These are phyloP conservation scores for Leptographium radiaticola DNA, from an alignment of 2,329 filamentous ascomycete species.

Conservation along the genomic window DNA sequence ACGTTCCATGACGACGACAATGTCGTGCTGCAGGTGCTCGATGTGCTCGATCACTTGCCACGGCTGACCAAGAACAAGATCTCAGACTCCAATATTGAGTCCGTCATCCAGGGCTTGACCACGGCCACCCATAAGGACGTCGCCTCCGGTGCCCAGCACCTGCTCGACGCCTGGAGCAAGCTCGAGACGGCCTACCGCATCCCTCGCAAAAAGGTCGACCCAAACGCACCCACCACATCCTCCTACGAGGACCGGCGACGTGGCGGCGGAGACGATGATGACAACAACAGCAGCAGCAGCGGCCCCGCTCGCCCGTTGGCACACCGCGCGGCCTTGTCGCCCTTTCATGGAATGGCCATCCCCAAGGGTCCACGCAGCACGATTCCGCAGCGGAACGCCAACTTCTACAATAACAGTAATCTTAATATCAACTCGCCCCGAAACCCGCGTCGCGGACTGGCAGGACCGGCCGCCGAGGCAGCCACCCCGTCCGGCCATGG, in stretches of 20 bases:
- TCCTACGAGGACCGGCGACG: conserved; percentile 48
- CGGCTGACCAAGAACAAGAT: conserved; percentile 95
- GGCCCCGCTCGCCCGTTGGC: neutral
- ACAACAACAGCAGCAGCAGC: conserved; percentile 6
- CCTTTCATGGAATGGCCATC: conserved; percentile 34
- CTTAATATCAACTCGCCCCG: conserved; percentile 27
- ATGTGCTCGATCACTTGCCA: conserved; percentile 79
- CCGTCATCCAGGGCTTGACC: conserved; percentile 57
- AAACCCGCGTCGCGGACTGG: conserved; percentile 22
- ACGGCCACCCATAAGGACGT: conserved; percentile 63
- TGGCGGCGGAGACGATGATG: conserved; percentile 25
- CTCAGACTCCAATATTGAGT: conserved; percentile 86
- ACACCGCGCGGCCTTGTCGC: conserved; percentile 8
- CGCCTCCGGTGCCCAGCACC: conserved; percentile 51
- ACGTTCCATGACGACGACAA: conserved; percentile 85
- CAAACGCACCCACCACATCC: conserved; percentile 36
- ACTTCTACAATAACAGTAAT: conserved; percentile 28
- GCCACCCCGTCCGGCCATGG: conserved; percentile 9
- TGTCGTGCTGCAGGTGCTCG: conserved; percentile 75
- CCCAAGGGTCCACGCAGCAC: conserved; percentile 49
- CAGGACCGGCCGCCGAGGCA: neutral
- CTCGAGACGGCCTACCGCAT: conserved; percentile 88
- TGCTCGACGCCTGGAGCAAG: conserved; percentile 79
- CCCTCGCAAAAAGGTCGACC: conserved; percentile 74
- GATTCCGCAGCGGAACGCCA: conserved; percentile 37